phyloP scores from a whole-genome alignment of 352 stramenopile genomes.

The Blastocystis sp. region DNA sequence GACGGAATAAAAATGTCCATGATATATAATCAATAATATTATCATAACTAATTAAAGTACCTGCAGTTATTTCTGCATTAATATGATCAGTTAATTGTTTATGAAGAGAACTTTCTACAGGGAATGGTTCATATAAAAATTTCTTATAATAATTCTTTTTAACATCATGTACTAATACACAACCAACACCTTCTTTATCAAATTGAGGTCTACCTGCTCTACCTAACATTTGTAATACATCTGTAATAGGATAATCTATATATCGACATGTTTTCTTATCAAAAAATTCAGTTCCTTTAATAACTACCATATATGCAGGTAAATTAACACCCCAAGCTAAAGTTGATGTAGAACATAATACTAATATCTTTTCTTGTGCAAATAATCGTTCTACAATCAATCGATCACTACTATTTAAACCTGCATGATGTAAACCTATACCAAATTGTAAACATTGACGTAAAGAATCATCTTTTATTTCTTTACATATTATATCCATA shows the following conservation, averaged over 20 bases:
- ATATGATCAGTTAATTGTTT: conserved; percentile 72
- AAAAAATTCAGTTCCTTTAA: conserved; percentile 96
- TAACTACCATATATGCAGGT: conserved; percentile 72
- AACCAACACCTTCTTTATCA: conserved; percentile 75
- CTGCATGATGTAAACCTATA: conserved; percentile 88
- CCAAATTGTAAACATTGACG: conserved; percentile 85
- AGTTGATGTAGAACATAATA: conserved; percentile 67
- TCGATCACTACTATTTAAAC: conserved; percentile 56
- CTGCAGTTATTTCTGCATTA: conserved; percentile 79
- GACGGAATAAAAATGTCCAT: conserved; percentile 85
- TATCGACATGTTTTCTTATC: conserved; percentile 70
- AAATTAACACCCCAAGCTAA: conserved; percentile 68
- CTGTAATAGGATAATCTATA: conserved; percentile 85
- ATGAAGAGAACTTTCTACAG: conserved; percentile 78
- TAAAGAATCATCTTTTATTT: conserved; percentile 69
- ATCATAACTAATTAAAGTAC: conserved; percentile 58
- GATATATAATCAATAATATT: conserved; percentile 80
- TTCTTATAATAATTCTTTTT: conserved; percentile 97
- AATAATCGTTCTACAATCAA: conserved; percentile 88
- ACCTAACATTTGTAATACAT: conserved; percentile 97
- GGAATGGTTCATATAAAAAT: conserved; percentile 87
- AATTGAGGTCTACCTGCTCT: conserved; percentile 66
- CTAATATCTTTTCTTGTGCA: conserved; percentile 74
- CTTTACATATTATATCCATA: conserved; percentile 62
- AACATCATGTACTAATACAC: conserved; percentile 80